A percentile compares a stretch with the other conserved stretches of the same genome.
Conservation (phyloP, 805 yeast species). For the Ogataea nitratoaversa region DNA sequence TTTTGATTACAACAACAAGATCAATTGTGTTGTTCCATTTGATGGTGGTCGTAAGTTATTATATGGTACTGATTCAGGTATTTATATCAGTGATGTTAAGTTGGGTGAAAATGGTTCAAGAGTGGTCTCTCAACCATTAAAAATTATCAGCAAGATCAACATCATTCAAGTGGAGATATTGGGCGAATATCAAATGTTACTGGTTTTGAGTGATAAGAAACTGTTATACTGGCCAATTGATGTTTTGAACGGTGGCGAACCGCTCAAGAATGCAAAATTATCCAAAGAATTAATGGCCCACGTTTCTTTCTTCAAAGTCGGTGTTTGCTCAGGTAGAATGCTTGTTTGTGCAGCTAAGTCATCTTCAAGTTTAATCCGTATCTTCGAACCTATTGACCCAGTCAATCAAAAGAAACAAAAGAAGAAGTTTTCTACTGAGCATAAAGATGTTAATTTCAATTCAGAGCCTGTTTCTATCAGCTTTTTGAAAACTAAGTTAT, state of each 20-base stretch:
- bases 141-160: slow-evolving; percentile 67
- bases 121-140: slow-evolving; percentile 66
- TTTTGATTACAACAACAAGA: slow-evolving; percentile 70
- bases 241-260: slow-evolving; percentile 45
- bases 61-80: slow-evolving; percentile 90
- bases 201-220: slow-evolving; percentile 78
- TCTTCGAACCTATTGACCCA: slow-evolving; percentile 88
- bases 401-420: slow-evolving; percentile 53
- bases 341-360: slow-evolving; percentile 87
- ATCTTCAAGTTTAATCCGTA: slow-evolving; percentile 72
- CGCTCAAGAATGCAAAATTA: slow-evolving; percentile 51
- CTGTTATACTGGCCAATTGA: slow-evolving; percentile 77
- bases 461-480: slow-evolving; percentile 92
- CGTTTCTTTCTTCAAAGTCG: slow-evolving; percentile 86
- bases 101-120: slow-evolving; percentile 44
- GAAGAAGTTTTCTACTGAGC: slow-evolving; percentile 64
- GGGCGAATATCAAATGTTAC: slow-evolving; percentile 82
- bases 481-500: slow-evolving; percentile 79
- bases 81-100: slow-evolving; percentile 73
- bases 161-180: slow-evolving; percentile 87
- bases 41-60: slow-evolving; percentile 90
- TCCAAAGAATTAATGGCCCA: slow-evolving; percentile 82
- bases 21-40: slow-evolving; percentile 88
- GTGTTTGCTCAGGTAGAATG: slow-evolving; percentile 85
- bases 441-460: slow-evolving; percentile 72